phyloP scores from a whole-genome alignment of 352 stramenopile genomes.

The Phytophthora multivora region DNA sequence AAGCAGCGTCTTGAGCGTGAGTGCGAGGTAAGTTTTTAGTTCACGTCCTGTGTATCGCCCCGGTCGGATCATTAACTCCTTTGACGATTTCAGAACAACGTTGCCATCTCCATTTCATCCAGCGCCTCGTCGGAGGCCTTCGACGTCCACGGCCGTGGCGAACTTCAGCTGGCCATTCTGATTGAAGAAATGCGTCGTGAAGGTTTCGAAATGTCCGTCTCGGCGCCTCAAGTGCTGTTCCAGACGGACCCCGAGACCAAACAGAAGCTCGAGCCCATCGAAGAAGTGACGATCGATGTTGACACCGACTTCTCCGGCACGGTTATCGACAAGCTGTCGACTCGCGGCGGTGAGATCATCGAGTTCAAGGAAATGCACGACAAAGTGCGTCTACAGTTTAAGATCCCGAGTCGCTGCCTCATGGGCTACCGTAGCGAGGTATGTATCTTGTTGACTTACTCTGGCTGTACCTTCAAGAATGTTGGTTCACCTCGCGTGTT shows the following conservation, averaged over 20 bases:
- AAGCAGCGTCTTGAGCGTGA: constrained; percentile 94
- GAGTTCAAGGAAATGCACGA: constrained; percentile 93
- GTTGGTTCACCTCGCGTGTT: too few species aligned
- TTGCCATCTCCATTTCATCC: constrained; percentile 93
- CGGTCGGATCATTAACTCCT: constrained; percentile 1
- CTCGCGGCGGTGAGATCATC: constrained; percentile 92
- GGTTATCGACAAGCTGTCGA: constrained; percentile 97
- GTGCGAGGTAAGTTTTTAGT: constrained; percentile 65
- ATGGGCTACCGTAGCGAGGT: constrained; percentile 95
- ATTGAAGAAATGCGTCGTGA: constrained; percentile 99
- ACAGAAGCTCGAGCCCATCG: constrained; percentile 87
- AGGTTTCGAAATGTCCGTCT: constrained; percentile 98
- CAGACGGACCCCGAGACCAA: constrained; percentile 87
- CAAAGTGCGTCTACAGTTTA: constrained; percentile 95
- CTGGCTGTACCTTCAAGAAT: too few species aligned
- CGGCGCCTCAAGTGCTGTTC: constrained; percentile 95
- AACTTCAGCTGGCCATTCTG: constrained; percentile 98
- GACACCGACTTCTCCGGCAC: constrained; percentile 95
- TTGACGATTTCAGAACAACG: constrained; percentile 92
- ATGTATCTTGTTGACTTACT: constrained; percentile 6
- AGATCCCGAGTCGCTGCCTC: constrained; percentile 95
- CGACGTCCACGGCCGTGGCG: constrained; percentile 95
- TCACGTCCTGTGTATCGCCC: neutral
- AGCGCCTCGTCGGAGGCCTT: constrained; percentile 92
- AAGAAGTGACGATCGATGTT: constrained; percentile 96